Evolutionary conservation across 148 eudicot genomes (phyloP), one percentile per base, ranked within the genome.

Genomic region (Oxyria digyna): DNA sequence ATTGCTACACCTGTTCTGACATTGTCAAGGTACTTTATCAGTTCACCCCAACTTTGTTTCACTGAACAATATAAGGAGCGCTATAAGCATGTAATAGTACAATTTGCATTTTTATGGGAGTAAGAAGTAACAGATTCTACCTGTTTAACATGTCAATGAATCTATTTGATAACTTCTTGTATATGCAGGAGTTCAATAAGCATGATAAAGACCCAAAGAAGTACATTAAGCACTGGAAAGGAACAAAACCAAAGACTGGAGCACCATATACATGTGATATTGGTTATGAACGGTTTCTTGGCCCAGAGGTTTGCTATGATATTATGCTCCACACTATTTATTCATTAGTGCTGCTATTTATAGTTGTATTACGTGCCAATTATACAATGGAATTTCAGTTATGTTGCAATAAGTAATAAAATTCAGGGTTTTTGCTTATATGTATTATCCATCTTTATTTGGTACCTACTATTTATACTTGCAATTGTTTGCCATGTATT

Each of bases 211-310:
- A 94, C 77, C 97, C 97, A 35, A 73, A 82, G 31, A 94, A 94
- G 75, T 94, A 88, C 74, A 80, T 90, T 48, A 94, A 94, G 78
- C 98, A 94, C 42, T 94, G 96, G 88, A 88, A 82, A 82, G 98
- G 97, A 37, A 91, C 83, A 67, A 94, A 94, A 73, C 96, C 96
- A 23, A 94, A 88, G 83, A 94, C 98, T 9, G 98, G 98, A 67
- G 98, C 98, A 62, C 96, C 97, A 46, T 94, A 88, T 68, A 79
- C 96, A 20, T 94, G 98, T 79, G 97, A 94, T 81, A 69, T 94
- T 72, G 98, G 98, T 71, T 94, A 94, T 78, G 98, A 94, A 77
- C 82, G 98, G 64, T 94, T 94, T 75, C 92, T 94, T 76, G 97
- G 98, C 62, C 98, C 98, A 52, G 98, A 94, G 98, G 98, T 94